A percentile compares a stretch with the other conserved stretches of the same genome.
phyloP scores from a whole-genome alignment of 306 rosid genomes.

The Malus sylvestris region DNA sequence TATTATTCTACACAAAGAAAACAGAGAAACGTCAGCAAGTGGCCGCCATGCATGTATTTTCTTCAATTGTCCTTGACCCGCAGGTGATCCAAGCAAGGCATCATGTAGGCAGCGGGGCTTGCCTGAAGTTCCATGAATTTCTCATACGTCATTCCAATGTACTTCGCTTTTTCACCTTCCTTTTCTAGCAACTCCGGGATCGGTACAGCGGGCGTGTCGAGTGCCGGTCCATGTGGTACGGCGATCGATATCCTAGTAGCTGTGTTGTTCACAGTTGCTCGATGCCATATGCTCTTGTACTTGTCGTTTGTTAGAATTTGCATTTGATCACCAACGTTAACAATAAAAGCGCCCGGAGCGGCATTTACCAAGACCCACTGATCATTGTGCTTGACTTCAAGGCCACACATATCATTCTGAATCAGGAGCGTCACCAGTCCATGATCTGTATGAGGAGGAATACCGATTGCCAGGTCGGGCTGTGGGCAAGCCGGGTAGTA shows the following conservation, averaged over 20 bases:
- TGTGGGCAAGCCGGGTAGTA: slow-evolving; percentile 4
- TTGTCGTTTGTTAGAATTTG: slow-evolving; percentile 45
- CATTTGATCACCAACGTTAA: slow-evolving; percentile 19
- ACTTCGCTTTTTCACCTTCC: slow-evolving; percentile 25
- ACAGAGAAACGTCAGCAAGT: too few relatives aligned
- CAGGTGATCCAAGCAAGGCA: slow-evolving; percentile 22
- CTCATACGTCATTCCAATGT: slow-evolving; percentile 30
- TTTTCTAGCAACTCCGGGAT: slow-evolving; percentile 31
- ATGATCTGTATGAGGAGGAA: not conserved
- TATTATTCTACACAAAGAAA: not conserved
- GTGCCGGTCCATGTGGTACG: slow-evolving; percentile 35
- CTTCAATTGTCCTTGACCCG: slow-evolving; percentile 13
- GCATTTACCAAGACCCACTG: not conserved
- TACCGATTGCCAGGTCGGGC: not conserved
- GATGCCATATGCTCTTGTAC: slow-evolving; percentile 44
- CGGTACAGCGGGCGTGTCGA: slow-evolving; percentile 40
- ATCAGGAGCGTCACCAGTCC: not conserved
- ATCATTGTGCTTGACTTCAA: not conserved
- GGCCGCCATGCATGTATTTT: too few relatives aligned
- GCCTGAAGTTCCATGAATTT: slow-evolving; percentile 40
- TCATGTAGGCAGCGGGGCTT: slow-evolving; percentile 23
- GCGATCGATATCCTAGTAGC: slow-evolving; percentile 48
- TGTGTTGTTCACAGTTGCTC: slow-evolving; percentile 38
- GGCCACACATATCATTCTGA: not conserved
- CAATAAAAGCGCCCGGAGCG: not conserved